Conservation (phyloP, 352 stramenopile genomes). For the Phytophthora lateralis region DNA sequence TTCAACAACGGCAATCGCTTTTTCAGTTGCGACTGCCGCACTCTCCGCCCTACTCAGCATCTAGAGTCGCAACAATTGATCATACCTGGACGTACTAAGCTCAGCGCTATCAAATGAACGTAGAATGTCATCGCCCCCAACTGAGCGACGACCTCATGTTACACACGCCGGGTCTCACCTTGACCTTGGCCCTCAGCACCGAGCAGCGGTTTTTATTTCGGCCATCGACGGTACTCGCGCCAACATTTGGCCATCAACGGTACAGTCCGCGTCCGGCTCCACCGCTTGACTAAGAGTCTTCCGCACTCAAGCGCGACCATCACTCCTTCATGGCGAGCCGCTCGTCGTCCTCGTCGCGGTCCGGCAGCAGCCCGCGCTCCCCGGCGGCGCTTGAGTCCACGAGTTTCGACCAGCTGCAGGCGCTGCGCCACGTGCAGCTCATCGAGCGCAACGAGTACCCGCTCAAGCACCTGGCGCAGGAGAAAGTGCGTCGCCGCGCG, state of each 20-base stretch:
- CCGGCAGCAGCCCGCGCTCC: not conserved
- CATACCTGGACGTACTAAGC: too few species aligned
- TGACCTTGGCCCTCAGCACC: too few species aligned
- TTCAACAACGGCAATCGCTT: not conserved
- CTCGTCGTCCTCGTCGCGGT: not conserved
- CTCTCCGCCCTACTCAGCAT: not conserved
- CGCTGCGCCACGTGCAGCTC: conserved; percentile 64
- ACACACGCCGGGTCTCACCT: too few species aligned
- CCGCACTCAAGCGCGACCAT: not conserved
- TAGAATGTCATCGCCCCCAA: not conserved
- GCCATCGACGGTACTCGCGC: not conserved
- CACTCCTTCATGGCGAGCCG: conserved; percentile 16
- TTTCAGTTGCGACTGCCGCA: too few species aligned
- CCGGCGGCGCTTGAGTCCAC: conserved; percentile 5
- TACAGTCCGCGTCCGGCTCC: not conserved
- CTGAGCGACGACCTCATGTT: too few species aligned
- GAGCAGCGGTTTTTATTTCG: too few species aligned
- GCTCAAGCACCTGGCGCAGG: conserved; percentile 52
- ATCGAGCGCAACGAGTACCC: conserved; percentile 79
- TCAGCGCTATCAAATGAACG: not conserved
- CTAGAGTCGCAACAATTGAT: not conserved
- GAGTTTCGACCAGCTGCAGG: conserved; percentile 70
- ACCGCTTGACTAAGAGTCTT: too few species aligned
- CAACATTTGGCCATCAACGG: not conserved
- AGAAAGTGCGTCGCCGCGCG: conserved; percentile 38